phyloP scores from a whole-genome alignment of 2,329 filamentous ascomycete species.

The Colletotrichum graminicola region DNA sequence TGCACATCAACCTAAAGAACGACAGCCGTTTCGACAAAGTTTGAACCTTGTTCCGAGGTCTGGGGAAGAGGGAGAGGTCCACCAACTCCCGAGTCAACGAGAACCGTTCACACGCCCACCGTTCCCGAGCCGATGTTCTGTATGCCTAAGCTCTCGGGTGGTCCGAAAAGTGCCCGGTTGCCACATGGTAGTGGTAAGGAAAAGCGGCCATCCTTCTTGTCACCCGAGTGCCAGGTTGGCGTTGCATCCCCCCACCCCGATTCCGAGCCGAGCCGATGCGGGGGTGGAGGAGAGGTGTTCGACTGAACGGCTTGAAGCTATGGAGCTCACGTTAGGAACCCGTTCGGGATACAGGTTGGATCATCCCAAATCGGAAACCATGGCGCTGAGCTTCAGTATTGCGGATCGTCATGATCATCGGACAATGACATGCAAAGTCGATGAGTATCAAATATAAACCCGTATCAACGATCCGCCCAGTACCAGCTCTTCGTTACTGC shows the following conservation, averaged over 20 bases:
- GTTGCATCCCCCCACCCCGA: slow-evolving; percentile 2
- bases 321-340: too few relatives aligned
- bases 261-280: slow-evolving; percentile 14
- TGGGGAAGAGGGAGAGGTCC: background rate
- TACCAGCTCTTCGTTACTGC: background rate
- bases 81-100: slow-evolving; percentile 18
- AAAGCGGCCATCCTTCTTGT: too few relatives aligned
- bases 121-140: slow-evolving; percentile 16
- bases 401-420: background rate
- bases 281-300: background rate
- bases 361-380: background rate
- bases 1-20: background rate
- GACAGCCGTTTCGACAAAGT: background rate
- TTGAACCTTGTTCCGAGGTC: background rate
- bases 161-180: too few relatives aligned
- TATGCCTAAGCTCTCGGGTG: background rate
- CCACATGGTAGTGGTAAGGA: too few relatives aligned
- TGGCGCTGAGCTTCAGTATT: background rate
- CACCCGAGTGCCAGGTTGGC: background rate
- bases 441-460: slow-evolving; percentile 15
- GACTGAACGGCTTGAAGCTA: background rate
- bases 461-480: background rate
- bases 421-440: background rate
- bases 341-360: background rate
- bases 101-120: background rate